Percentiles rank a stretch among this genome's conserved stretches.
Evolutionary conservation across 768 basidiomycete species (phyloP).

Genomic region (Lentinus brumalis): DNA sequence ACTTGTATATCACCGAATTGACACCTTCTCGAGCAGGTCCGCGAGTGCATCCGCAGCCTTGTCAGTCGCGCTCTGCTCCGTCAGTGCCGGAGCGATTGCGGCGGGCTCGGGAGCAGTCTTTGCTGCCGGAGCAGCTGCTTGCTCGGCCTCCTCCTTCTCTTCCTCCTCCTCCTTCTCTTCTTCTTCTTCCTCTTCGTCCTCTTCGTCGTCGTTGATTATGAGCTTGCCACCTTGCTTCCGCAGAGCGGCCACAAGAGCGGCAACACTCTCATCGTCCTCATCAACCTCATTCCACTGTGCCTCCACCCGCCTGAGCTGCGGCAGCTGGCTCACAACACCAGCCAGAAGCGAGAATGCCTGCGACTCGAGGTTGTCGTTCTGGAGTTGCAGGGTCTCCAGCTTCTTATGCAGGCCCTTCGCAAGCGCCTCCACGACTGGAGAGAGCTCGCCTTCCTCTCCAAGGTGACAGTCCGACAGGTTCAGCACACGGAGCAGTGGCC

Average conservation of each 20-base stretch:
- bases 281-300: constrained; percentile 90
- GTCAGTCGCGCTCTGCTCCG: constrained; percentile 30
- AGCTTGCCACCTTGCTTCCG: constrained; percentile 69
- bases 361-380: constrained; percentile 89
- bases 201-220: constrained; percentile 76
- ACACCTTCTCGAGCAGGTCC: constrained; percentile 66
- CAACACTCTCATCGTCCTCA: constrained; percentile 68
- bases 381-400: constrained; percentile 76
- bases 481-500: constrained; percentile 75
- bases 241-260: constrained; percentile 53
- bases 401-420: constrained; percentile 70
- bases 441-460: constrained; percentile 78
- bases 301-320: constrained; percentile 68
- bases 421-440: constrained; percentile 61
- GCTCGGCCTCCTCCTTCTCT: constrained; percentile 33
- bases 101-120: constrained; percentile 1
- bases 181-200: constrained; percentile 70
- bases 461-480: constrained; percentile 94
- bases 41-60: constrained; percentile 58
- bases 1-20: constrained; percentile 21
- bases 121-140: constrained; percentile 32
- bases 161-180: constrained; percentile 55
- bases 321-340: constrained; percentile 61
- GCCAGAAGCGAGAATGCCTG: constrained; percentile 69
- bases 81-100: constrained; percentile 7